These are phyloP conservation scores for Naematelia encephala DNA, from an alignment of 768 basidiomycete genomes.

Conservation along the genomic window DNA sequence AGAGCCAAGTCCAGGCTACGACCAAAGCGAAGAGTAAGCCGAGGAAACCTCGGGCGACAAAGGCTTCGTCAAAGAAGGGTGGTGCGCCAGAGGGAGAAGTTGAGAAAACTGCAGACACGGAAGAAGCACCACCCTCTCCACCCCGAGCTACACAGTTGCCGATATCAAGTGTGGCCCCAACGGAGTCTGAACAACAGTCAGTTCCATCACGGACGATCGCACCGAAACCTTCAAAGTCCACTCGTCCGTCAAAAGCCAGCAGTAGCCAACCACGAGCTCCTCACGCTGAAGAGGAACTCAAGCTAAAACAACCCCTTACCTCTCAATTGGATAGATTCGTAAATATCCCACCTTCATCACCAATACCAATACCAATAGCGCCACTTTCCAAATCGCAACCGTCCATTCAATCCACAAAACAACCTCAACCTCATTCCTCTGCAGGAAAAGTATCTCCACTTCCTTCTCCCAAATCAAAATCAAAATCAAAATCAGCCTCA, in stretches of 20 bases:
- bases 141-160: neutral
- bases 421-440: no score
- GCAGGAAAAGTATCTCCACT: no score
- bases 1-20: neutral
- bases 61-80: conserved; percentile 7
- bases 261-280: neutral
- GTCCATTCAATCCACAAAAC: no score
- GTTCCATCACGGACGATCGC: conserved; percentile 7
- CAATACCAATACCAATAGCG: conserved; percentile 3
- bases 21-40: neutral
- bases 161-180: conserved; percentile 3
- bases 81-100: conserved; percentile 8
- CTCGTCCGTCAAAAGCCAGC: conserved; percentile 2
- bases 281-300: neutral
- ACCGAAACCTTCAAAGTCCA: conserved; percentile 16
- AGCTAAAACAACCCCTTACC: conserved; percentile 13
- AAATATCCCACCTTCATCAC: conserved; percentile 33
- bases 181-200: conserved; percentile 2
- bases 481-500: no score
- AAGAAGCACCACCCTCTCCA: neutral
- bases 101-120: conserved; percentile 7
- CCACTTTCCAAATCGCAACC: no score
- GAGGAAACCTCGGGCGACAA: conserved; percentile 8
- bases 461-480: conserved; percentile 1
- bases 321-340: conserved; percentile 33